These are phyloP conservation scores for Wallacemonas sp. DNA, from an alignment of 208 protist species.

Conservation along the genomic window DNA sequence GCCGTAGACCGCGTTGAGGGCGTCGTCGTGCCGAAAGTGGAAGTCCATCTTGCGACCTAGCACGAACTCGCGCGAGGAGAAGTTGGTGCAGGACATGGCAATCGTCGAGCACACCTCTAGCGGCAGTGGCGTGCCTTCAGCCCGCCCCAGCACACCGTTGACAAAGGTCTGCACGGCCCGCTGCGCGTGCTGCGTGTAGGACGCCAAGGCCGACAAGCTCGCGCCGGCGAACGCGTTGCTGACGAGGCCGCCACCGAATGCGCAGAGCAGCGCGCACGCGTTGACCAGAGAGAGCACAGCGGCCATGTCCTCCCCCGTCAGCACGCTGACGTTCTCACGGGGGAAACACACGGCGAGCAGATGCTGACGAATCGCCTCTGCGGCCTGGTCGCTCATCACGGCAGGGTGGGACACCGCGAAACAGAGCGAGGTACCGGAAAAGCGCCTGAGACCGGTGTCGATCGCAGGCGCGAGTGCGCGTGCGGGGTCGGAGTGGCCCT, in stretches of 20 bases:
- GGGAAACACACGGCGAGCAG: constrained; percentile 36
- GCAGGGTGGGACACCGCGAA: constrained; percentile 37
- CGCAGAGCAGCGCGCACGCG: constrained; percentile 66
- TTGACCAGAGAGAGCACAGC: constrained; percentile 70
- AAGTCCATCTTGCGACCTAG: constrained; percentile 79
- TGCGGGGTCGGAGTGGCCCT: too few species aligned
- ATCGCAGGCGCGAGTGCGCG: too few species aligned
- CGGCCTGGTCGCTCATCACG: background rate
- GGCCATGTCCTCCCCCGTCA: constrained; percentile 34
- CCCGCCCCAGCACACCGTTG: constrained; percentile 25
- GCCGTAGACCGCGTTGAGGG: constrained; percentile 61
- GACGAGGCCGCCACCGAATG: constrained; percentile 85
- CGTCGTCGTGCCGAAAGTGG: constrained; percentile 71
- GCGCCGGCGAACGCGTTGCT: constrained; percentile 73
- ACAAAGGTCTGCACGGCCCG: constrained; percentile 49
- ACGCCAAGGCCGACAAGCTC: constrained; percentile 52
- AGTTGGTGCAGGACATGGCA: constrained; percentile 57
- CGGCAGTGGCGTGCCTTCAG: constrained; percentile 53
- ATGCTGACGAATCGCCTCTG: constrained; percentile 12
- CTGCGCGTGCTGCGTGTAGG: constrained; percentile 77
- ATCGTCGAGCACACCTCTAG: constrained; percentile 44
- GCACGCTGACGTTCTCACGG: constrained; percentile 64
- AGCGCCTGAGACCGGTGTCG: constrained; percentile 19
- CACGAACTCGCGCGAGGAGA: constrained; percentile 74
- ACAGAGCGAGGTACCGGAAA: constrained; percentile 46